These are phyloP conservation scores for Pelargonium cotyledonis DNA, from an alignment of 441 rosid genomes.

Conservation along the genomic window DNA sequence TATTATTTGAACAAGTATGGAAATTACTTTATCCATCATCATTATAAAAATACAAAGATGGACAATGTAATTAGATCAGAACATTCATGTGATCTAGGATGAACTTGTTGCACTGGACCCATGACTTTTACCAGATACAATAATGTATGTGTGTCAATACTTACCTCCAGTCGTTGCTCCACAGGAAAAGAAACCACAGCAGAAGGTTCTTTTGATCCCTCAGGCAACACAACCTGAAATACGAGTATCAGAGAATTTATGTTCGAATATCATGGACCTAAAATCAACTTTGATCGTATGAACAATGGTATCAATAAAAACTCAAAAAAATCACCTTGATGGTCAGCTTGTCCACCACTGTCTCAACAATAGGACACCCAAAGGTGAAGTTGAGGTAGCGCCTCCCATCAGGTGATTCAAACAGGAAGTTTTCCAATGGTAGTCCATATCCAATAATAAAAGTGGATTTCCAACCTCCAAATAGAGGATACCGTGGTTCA, in stretches of 20 bases:
- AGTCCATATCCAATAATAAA: slow-evolving; percentile 86
- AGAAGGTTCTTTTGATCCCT: slow-evolving; percentile 87
- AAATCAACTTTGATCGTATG: not conserved
- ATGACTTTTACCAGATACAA: too few species aligned
- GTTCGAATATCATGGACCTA: slow-evolving; percentile 9
- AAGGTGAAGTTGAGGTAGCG: slow-evolving; percentile 94
- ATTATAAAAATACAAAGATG: too few species aligned
- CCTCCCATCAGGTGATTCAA: slow-evolving; percentile 76
- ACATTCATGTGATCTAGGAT: too few species aligned
- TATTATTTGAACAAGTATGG: too few species aligned
- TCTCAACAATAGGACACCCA: slow-evolving; percentile 86
- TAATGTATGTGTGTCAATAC: not conserved
- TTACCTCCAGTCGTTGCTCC: slow-evolving; percentile 74
- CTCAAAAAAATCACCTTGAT: slow-evolving; percentile 53
- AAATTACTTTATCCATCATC: too few species aligned
- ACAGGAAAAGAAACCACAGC: slow-evolving; percentile 72
- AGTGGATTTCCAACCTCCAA: slow-evolving; percentile 98
- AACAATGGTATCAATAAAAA: slow-evolving; percentile 11
- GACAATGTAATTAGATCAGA: too few species aligned
- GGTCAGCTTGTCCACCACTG: slow-evolving; percentile 82
- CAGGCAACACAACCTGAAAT: slow-evolving; percentile 85
- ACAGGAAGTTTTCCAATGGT: slow-evolving; percentile 84
- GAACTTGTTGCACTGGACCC: too few species aligned
- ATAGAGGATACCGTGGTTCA: slow-evolving; percentile 91
- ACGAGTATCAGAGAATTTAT: slow-evolving; percentile 16